Evolutionary conservation across 768 basidiomycete genomes (phyloP).

Genomic region (Kwoniella dendrophila): DNA sequence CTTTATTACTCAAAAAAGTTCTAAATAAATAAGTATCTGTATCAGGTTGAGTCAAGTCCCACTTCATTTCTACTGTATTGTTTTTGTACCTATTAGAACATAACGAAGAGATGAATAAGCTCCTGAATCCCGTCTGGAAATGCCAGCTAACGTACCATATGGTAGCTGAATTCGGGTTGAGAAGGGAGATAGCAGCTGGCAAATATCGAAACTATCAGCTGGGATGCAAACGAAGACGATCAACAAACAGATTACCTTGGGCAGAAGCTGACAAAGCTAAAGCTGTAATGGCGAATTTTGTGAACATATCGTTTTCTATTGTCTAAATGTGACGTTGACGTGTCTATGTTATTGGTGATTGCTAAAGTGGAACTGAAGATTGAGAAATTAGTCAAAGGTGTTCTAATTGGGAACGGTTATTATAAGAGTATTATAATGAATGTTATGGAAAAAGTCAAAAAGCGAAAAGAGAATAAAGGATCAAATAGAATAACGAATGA

Average conservation of each 20-base stretch:
- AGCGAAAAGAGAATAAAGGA: neutral
- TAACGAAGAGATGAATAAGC: neutral
- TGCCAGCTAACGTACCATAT: constrained; percentile 29
- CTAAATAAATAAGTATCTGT: constrained; percentile 45
- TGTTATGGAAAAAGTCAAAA: neutral
- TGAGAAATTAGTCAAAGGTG: neutral
- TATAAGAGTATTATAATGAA: neutral
- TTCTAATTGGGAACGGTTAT: neutral
- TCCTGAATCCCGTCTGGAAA: no score
- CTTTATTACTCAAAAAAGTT: constrained; percentile 33
- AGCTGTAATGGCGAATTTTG: constrained; percentile 6
- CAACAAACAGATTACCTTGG: constrained; percentile 9
- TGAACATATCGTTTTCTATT: constrained; percentile 9
- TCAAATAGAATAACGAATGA: neutral
- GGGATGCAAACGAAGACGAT: neutral
- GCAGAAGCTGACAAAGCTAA: constrained; percentile 11
- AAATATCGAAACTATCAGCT: neutral
- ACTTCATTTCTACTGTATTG: constrained; percentile 45
- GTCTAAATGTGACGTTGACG: neutral
- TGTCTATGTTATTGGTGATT: neutral
- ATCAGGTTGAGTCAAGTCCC: constrained; percentile 33
- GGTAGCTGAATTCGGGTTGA: constrained; percentile 27
- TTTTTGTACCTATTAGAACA: constrained; percentile 38
- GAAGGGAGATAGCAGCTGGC: constrained; percentile 29
- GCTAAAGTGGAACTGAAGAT: no score